These are phyloP conservation scores for Mortierella sp. DNA, from an alignment of 371 early-diverging fungal genomes.

Conservation along the genomic window DNA sequence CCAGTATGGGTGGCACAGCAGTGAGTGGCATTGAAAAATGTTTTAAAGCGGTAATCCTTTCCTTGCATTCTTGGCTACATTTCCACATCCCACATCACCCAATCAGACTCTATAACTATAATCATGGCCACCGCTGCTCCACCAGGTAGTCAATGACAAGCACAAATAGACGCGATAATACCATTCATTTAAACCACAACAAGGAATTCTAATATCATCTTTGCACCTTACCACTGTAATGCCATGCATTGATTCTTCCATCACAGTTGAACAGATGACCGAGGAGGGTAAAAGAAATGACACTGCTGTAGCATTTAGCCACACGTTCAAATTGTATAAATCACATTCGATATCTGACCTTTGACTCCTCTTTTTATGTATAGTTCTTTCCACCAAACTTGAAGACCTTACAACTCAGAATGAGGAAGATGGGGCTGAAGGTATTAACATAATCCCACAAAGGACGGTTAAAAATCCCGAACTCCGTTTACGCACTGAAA, in stretches of 20 bases:
- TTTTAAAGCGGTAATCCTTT: neutral
- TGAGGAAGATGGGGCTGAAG: constrained; percentile 18
- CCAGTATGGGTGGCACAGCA: neutral
- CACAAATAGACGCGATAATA: neutral
- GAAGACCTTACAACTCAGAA: constrained; percentile 7
- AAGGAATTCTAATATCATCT: neutral
- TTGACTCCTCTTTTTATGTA: neutral
- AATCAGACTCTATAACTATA: neutral
- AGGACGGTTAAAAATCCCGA: too few species aligned
- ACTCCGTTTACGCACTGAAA: neutral
- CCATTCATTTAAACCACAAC: neutral
- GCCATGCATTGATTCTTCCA: neutral
- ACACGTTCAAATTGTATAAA: neutral
- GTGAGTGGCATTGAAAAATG: neutral
- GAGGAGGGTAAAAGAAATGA: neutral
- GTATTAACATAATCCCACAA: neutral
- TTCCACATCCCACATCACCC: too few species aligned
- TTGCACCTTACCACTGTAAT: neutral
- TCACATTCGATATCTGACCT: neutral
- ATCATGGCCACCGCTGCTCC: constrained; percentile 10
- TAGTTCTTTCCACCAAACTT: constrained; percentile 8
- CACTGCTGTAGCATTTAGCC: neutral
- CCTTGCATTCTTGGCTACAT: neutral
- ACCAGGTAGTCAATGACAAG: constrained; percentile 10
- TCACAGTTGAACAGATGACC: neutral